Percentiles rank a stretch among this genome's conserved stretches.
These are phyloP conservation scores for Fraxinus sp. DNA, from an alignment of 305 asterid genomes.

Conservation along the genomic window DNA sequence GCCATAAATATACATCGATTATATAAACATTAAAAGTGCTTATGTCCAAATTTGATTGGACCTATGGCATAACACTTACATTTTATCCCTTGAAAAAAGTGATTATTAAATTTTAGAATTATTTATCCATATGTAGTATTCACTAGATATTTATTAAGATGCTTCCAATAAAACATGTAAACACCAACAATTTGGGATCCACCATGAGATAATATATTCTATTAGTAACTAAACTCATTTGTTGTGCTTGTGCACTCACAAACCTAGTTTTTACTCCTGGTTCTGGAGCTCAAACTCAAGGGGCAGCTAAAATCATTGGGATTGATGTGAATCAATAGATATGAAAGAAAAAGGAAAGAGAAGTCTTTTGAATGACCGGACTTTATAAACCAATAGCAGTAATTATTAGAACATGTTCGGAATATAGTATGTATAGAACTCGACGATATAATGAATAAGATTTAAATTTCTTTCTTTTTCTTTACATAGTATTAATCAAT, in stretches of 20 bases:
- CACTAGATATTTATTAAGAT: not conserved
- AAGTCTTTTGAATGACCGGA: slow-evolving; percentile 56
- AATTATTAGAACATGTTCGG: slow-evolving; percentile 54
- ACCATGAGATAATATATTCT: not conserved
- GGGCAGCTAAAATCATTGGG: slow-evolving; percentile 63
- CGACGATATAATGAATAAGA: not conserved
- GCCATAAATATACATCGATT: too few relatives aligned
- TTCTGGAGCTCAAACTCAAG: slow-evolving; percentile 41
- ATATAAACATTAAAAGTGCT: too few relatives aligned
- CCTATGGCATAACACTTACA: too few relatives aligned
- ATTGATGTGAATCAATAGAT: slow-evolving; percentile 60
- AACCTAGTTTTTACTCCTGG: not conserved
- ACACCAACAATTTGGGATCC: not conserved
- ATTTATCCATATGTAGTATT: not conserved
- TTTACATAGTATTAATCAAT: slow-evolving; percentile 41
- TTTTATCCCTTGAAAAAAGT: not conserved
- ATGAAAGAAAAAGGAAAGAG: slow-evolving; percentile 49
- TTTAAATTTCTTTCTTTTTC: slow-evolving; percentile 10
- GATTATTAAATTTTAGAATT: not conserved
- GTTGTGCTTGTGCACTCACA: not conserved
- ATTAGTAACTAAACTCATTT: not conserved
- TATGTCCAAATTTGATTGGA: too few relatives aligned
- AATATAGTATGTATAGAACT: slow-evolving; percentile 48
- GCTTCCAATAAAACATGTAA: not conserved
- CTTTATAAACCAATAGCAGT: slow-evolving; percentile 25